These are phyloP conservation scores for Westerdykella sp. DNA, from an alignment of 2,329 filamentous ascomycete genomes.

Conservation along the genomic window DNA sequence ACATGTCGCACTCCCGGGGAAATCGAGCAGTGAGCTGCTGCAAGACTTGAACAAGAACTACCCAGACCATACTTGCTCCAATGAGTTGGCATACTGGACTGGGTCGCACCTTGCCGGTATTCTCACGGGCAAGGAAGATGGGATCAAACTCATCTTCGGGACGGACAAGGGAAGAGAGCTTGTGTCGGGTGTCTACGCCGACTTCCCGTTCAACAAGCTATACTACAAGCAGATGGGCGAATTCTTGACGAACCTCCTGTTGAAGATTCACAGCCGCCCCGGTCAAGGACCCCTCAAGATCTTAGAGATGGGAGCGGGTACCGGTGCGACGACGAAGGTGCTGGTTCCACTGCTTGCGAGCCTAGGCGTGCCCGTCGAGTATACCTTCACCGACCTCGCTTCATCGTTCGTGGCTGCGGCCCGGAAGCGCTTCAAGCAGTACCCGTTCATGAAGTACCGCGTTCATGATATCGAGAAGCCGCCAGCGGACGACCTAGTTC, in stretches of 20 bases:
- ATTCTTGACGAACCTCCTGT: conserved; percentile 4
- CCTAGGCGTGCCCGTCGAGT: conserved; percentile 28
- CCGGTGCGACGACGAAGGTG: conserved; percentile 33
- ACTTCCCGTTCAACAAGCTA: conserved; percentile 33
- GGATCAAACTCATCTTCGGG: conserved; percentile 38
- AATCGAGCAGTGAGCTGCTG: too few species aligned
- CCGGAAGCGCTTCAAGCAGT: conserved; percentile 23
- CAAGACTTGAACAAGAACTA: conserved; percentile 10
- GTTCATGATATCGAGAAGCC: conserved; percentile 30
- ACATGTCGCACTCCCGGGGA: too few species aligned
- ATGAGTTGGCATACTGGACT: conserved; percentile 28
- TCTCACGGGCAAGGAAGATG: conserved; percentile 35
- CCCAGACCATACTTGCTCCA: conserved; percentile 30
- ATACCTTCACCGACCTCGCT: conserved; percentile 39
- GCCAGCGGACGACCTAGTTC: conserved; percentile 10
- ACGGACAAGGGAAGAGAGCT: conserved; percentile 24
- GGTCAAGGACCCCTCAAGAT: conserved; percentile 15
- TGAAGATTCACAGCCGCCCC: not conserved
- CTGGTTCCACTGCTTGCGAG: conserved; percentile 23
- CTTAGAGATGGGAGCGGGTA: conserved; percentile 38
- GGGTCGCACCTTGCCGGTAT: conserved; percentile 36
- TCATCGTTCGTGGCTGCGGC: conserved; percentile 33
- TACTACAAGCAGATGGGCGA: conserved; percentile 13
- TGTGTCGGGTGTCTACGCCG: conserved; percentile 33
- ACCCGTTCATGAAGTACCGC: conserved; percentile 28